A percentile compares a stretch with the other conserved stretches of the same genome.
Evolutionary conservation across 257 asterid species (phyloP).

Genomic region (Cynanchum wilfordii): DNA sequence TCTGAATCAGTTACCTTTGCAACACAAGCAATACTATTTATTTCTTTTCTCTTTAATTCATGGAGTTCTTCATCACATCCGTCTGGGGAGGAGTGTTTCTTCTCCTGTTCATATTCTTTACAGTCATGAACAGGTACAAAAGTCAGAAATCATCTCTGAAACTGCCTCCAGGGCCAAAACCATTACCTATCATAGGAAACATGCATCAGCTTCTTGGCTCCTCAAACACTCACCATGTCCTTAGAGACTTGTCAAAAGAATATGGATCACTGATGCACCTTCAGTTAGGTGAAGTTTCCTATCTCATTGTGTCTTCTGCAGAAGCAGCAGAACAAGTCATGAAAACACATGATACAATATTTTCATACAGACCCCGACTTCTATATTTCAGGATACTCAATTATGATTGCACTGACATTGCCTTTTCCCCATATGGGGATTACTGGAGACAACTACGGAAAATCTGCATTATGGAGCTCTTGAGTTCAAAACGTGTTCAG

Average conservation of each 20-base stretch:
- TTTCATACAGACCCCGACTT: slow-evolving; percentile 11
- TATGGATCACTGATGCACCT: slow-evolving; percentile 15
- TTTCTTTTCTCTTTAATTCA: neutral
- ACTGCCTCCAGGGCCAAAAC: slow-evolving; percentile 8
- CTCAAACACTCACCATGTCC: neutral
- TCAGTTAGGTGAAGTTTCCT: slow-evolving; percentile 18
- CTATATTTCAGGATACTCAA: slow-evolving; percentile 7
- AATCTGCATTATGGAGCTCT: slow-evolving; percentile 38
- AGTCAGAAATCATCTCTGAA: neutral
- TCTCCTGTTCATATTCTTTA: neutral
- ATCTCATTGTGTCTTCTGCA: slow-evolving; percentile 19
- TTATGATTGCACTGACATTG: slow-evolving; percentile 20
- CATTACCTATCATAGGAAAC: slow-evolving; percentile 7
- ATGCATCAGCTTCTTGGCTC: slow-evolving; percentile 8
- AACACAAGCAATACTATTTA: neutral
- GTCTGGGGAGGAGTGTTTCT: neutral
- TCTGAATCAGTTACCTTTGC: neutral
- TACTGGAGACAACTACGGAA: slow-evolving; percentile 42
- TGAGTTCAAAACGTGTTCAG: slow-evolving; percentile 31
- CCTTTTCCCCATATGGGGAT: slow-evolving; percentile 22
- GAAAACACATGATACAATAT: slow-evolving; percentile 17
- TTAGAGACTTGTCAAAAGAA: slow-evolving; percentile 9
- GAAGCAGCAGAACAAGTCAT: slow-evolving; percentile 18
- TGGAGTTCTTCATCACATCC: neutral
- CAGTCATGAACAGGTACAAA: neutral